phyloP scores from a whole-genome alignment of 2,329 filamentous ascomycete genomes.

The Colletotrichum sp. region DNA sequence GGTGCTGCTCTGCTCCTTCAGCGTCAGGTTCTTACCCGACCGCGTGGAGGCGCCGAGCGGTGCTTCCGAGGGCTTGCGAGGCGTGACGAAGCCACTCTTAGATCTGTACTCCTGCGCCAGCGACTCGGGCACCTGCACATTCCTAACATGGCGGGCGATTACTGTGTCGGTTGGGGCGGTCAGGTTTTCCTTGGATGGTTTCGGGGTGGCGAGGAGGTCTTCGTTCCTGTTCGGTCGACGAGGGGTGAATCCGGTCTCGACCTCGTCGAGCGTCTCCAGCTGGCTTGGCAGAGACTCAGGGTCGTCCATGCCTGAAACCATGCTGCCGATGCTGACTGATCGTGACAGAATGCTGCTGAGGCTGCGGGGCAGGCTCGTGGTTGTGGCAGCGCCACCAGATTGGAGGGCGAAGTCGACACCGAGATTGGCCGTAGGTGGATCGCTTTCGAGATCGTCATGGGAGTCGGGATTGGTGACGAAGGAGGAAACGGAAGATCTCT shows the following conservation, averaged over 20 bases:
- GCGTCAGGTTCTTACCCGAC: conserved; percentile 75
- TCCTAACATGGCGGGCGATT: conserved; percentile 85
- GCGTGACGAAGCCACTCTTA: conserved; percentile 69
- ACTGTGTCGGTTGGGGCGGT: conserved; percentile 83
- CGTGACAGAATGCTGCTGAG: conserved; percentile 68
- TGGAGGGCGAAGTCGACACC: conserved; percentile 82
- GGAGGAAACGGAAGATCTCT: conserved; percentile 66
- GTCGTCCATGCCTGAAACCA: conserved; percentile 77
- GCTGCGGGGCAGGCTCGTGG: conserved; percentile 52
- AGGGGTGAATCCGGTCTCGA: conserved; percentile 42
- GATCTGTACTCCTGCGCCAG: conserved; percentile 85
- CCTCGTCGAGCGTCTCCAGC: conserved; percentile 55
- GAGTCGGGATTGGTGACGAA: conserved; percentile 59
- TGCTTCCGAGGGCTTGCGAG: conserved; percentile 55
- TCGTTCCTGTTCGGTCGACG: conserved; percentile 39
- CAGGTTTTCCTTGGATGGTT: conserved; percentile 58
- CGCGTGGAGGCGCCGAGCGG: conserved; percentile 58
- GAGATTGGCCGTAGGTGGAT: conserved; percentile 66
- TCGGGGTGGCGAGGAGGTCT: conserved; percentile 72
- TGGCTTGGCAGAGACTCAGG: conserved; percentile 51
- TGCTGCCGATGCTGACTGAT: conserved; percentile 86
- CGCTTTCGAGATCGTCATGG: conserved; percentile 70
- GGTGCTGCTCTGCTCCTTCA: conserved; percentile 97
- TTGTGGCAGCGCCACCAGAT: conserved; percentile 76
- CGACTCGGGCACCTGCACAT: conserved; percentile 89